Evolutionary conservation across 768 basidiomycete genomes (phyloP).

Genomic region (Cystobasidium tubakii): DNA sequence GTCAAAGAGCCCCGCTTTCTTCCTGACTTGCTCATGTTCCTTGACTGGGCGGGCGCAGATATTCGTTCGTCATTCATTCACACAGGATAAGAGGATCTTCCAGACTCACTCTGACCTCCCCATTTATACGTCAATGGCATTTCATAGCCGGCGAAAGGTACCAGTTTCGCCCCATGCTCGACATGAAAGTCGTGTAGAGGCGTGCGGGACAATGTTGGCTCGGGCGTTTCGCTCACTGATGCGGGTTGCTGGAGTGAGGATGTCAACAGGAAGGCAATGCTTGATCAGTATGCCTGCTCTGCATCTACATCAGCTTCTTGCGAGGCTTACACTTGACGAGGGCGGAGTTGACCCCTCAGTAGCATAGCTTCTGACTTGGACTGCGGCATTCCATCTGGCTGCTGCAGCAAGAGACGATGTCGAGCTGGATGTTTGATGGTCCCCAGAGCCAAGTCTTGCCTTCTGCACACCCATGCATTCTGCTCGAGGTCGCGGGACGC

Average conservation of each 20-base stretch:
- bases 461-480: not conserved
- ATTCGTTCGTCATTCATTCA: not conserved
- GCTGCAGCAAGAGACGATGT: not conserved
- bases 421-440: not conserved
- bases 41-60: conserved; percentile 57
- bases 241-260: not conserved
- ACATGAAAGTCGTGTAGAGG: conserved; percentile 80
- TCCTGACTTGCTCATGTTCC: conserved; percentile 83
- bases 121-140: conserved; percentile 92
- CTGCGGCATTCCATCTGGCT: not conserved
- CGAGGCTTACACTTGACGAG: not conserved
- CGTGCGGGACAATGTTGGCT: conserved; percentile 35
- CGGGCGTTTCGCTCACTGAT: not conserved
- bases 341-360: conserved; percentile 27
- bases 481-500: not conserved
- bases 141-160: conserved; percentile 86
- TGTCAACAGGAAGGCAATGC: not conserved
- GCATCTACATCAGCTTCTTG: not conserved
- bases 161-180: conserved; percentile 75
- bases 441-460: not conserved
- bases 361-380: conserved; percentile 6
- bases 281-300: not conserved
- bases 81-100: conserved; percentile 32
- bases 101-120: conserved; percentile 57
- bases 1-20: conserved; percentile 79